Base-by-base conservation (phyloP, 1,284 basidiomycete species). In the Ustilago nuda region DNA sequence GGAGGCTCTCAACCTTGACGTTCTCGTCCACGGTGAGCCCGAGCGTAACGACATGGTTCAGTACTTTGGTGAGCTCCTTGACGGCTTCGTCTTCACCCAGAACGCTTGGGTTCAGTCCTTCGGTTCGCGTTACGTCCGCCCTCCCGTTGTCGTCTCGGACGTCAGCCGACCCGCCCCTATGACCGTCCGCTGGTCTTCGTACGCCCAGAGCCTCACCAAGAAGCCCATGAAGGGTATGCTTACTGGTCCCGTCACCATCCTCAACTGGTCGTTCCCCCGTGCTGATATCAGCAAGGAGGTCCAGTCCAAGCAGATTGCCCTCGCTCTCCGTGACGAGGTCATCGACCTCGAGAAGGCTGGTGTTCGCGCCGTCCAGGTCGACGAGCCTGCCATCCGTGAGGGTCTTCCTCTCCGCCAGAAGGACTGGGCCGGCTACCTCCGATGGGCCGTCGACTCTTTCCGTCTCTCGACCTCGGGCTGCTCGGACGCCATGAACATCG, bases 181-280 rank as follows among this genome's bases (percentile, higher is more conserved):
- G 90, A 98, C 97, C 82, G 95, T 99, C 85, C 91, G 91, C 87
- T 99, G 97, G 97, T 95, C 93, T 79, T 91, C 91, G 85, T 99
- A 96, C 88, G 96, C 97, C 69, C 97, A 99, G 90, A 95, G 93
- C 87, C 87, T 98, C 81, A 94, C 95, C 82, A 89, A 91, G 87
- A 92, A 92, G 88, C 94, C 96, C 85, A 96, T 99, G 94, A 99
- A 99, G 92, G 96, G 96, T 83, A 99, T 99, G 97, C 84, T 87
- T 76, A 96, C 96, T 73, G 95, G 95, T 76, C 87, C 86, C 50
- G 86, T 87, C 74, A 87, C 87, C 65, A 98, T 99, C 88, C 91
- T 99, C 87, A 98, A 98, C 91, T 99, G 97, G 97, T 99, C 97
- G 50, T 99, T 99, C 96, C 97, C 97, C 85, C 96, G 97, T 88